Percentiles rank a stretch among this genome's conserved stretches.
Conservation (phyloP, 805 yeast genomes). For the Helenozyma baotianmanensis region DNA sequence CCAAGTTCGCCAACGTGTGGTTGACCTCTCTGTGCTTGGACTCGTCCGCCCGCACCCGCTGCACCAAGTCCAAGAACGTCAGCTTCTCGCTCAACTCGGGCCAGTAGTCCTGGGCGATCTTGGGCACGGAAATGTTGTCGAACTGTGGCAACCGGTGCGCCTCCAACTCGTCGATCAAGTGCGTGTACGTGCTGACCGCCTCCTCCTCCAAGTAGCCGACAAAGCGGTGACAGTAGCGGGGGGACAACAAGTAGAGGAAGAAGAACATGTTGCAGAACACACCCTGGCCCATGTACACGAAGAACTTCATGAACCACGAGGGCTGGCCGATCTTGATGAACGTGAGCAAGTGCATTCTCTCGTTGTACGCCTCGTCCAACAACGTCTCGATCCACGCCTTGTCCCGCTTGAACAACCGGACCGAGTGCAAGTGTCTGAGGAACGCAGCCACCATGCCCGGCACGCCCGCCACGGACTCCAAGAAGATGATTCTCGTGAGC, state of each 20-base stretch:
- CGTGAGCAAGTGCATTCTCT: conserved; percentile 70
- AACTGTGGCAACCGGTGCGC: conserved; percentile 51
- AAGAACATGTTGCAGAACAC: conserved; percentile 66
- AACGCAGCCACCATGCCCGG: conserved; percentile 78
- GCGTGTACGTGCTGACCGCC: conserved; percentile 65
- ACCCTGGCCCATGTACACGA: conserved; percentile 64
- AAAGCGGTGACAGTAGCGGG: conserved; percentile 66
- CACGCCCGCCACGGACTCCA: conserved; percentile 74
- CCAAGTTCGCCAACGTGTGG: conserved; percentile 67
- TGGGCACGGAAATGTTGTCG: conserved; percentile 44
- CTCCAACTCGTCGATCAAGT: conserved; percentile 50
- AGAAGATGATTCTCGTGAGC: conserved; percentile 57
- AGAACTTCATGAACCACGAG: conserved; percentile 47
- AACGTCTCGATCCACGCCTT: conserved; percentile 73
- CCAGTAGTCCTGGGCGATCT: conserved; percentile 64
- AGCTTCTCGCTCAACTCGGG: conserved; percentile 46
- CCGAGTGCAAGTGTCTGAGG: conserved; percentile 61
- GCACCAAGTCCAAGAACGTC: conserved; percentile 54
- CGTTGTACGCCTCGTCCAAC: conserved; percentile 72
- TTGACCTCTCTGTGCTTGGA: conserved; percentile 77
- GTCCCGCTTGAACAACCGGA: conserved; percentile 59
- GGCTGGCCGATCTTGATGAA: conserved; percentile 65
- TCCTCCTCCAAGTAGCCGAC: conserved; percentile 79
- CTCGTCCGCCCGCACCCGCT: conserved; percentile 68
- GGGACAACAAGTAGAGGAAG: conserved; percentile 51